phyloP scores from a whole-genome alignment of 805 yeast genomes.

The Ogataea neopini region DNA sequence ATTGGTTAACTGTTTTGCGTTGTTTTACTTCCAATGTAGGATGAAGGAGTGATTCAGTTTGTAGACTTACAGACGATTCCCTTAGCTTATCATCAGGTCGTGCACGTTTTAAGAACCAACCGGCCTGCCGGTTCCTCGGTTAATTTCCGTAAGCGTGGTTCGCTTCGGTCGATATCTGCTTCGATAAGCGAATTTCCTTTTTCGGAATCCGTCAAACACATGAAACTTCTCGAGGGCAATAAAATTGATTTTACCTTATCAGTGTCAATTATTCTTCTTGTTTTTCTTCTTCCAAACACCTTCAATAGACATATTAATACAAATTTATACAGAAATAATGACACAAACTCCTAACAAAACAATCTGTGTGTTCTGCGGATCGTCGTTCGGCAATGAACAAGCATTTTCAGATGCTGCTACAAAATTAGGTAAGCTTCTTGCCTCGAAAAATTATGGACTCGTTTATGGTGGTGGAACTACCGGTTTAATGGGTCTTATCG shows the following conservation, averaged over 20 bases:
- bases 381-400: constrained; percentile 61
- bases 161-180: not conserved
- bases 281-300: not conserved
- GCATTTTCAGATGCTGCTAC: constrained; percentile 52
- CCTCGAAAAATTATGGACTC: constrained; percentile 63
- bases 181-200: not conserved
- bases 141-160: no score
- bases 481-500: constrained; percentile 76
- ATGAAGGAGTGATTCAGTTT: no score
- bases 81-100: no score
- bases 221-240: not conserved
- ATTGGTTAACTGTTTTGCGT: no score
- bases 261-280: not conserved
- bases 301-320: not conserved
- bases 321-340: constrained; percentile 8
- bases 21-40: no score
- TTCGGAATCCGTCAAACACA: constrained; percentile 1
- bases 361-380: constrained; percentile 83
- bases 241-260: constrained; percentile 4
- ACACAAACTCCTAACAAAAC: constrained; percentile 36
- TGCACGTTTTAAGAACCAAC: no score
- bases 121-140: no score
- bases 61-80: no score
- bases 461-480: constrained; percentile 94
- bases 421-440: constrained; percentile 56